Base-by-base conservation (phyloP, 2,329 filamentous ascomycete species). In the Emydomyces testavorans region DNA sequence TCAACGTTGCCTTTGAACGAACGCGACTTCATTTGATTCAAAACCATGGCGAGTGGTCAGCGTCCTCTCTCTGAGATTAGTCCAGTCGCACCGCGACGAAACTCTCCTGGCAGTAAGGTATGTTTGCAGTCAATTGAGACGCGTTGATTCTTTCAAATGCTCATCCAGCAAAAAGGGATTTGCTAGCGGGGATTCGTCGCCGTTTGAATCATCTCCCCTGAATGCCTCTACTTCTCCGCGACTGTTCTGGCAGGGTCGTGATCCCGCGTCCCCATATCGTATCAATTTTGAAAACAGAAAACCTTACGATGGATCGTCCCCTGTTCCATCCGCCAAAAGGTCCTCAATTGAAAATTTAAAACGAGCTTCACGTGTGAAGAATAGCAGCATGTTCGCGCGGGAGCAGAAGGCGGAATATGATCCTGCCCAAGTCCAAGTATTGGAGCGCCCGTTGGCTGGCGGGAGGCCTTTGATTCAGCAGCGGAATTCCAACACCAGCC, bases 321-420 rank as follows among this genome's bases (percentile, higher is more conserved):
- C 83, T 8, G 78, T 82, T 6, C 82, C 83, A 6, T 46, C 46
- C 38, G 80, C 85, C 18, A 84, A 86, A 60, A 82, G 90, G 62
- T 85, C 86, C 38, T 96, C 90, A 15, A 89, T 98, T 56, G 92
- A 98, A 75, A 89, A 89, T 61, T 76, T 98, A 51, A 93, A 95
- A 70, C 86, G 83, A 64, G 89, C 88, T 26, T 94, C 90, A 48
- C 84, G 92, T 52, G 92, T 98, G 60, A 94, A 90, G 75, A 96
- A 94, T 71, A 95, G 90, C 76, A 94, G 83, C 70, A 95, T 96
- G 75, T 86, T 94, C 63, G 88, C 87, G 35, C 83, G 89, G 48
- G 89, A 95, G 68, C 83, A 88, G 62, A 89, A 89, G 69, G 80
- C 88, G 64, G 85, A 93, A 71, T 95, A 95, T 72, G 87, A 95